Base-by-base conservation (phyloP, 371 early-diverging fungal genomes). In the Chytridium lagenaria region DNA sequence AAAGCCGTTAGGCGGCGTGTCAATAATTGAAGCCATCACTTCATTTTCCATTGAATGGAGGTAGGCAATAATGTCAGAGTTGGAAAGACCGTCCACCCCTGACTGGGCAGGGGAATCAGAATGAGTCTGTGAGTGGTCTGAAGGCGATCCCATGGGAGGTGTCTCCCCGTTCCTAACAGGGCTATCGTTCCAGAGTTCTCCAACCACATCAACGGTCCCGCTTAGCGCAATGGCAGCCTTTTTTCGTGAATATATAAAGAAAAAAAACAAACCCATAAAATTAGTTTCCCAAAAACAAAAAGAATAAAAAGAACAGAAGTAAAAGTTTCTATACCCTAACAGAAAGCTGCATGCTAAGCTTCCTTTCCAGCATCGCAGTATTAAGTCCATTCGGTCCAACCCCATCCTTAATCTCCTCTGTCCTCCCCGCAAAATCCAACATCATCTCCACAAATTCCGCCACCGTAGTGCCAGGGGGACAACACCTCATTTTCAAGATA, bases 401-500 rank as follows among this genome's bases (percentile, higher is more conserved):
- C 10, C 33, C 66, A 15, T 2, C 36, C 23, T 12, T 12, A 15
- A n/a, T n/a, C n/a, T 23, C 36, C 63, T 37, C 63, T 3, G 63
- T 63, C 66, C 66, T 28, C 28, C 66, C 44, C 5, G 44, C 39
- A 19, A 66, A 44, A 38, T 66, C 44, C 44, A 66, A 22, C 66
- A 66, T 40, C 66, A 66, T 66, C 37, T 66, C 66, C 23, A 66
- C 49, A 37, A 66, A 66, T 44, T 66, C 66, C 10, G 66, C 66
- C 44, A 66, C 66, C 16, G 66, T 66, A 12, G 66, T 44, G 2
- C 66, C 66, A 23, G 30, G 66, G 15, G 66, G 66, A 7, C 23
- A 15, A 28, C 66, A 66, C 28, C 66, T 16, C 44, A 12, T 44
- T 44, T 44, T 66, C 44, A 66, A 7, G 28, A 66, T n/a, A 19